Evolutionary conservation across 2,329 filamentous ascomycete genomes (phyloP), one percentile per base, ranked within the genome.

Genomic region (Ceratocystis huliohia): DNA sequence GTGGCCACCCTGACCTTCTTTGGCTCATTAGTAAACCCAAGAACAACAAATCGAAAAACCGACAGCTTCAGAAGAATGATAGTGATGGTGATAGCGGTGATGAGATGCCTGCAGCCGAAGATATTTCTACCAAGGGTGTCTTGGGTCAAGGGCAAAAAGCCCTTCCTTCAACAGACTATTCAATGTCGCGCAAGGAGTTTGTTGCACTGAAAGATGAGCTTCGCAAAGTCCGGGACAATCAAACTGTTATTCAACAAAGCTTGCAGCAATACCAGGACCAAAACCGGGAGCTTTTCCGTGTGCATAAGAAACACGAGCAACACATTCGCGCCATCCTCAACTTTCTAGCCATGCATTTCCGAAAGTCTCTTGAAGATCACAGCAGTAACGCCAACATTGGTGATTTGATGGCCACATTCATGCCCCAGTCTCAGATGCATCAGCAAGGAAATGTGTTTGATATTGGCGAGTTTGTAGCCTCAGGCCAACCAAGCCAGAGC

Each of bases 241-340:
- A 99, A 74, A 84, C 86, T 69, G 82, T 91, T 68, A 97, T 97
- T 48, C 90, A 89, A 17, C 85, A 82, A 50, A 89, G 93, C 69
- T 91, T 99, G 70, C 67, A 69, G 61, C 66, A 68, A 46, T 65
- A 68, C 44, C 66, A 69, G 22, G 68, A 70, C n/a, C 67, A 69
- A 46, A 64, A 64, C 13, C 65, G 67, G 20, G 69, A 70, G 28
- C 66, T 70, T n/a, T 69, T 67, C 33, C 65, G 68, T 2, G 65
- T 70, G 4, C 67, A 68, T 73, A 91, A 93, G 71, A 87, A 94
- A n/a, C 94, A 99, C 73, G 94, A 99, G 74, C 96, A 93, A 74
- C 96, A 93, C 0, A 97, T 99, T 76, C 97, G 96, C 73, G 93
- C 93, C n/a, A 97, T 99, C 69, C 82, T 99, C 53, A 96, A 92